Percentiles rank a stretch among this genome's conserved stretches.
These are phyloP conservation scores for Arachnopeziza araneosa DNA, from an alignment of 2,329 filamentous ascomycete species.

Conservation along the genomic window DNA sequence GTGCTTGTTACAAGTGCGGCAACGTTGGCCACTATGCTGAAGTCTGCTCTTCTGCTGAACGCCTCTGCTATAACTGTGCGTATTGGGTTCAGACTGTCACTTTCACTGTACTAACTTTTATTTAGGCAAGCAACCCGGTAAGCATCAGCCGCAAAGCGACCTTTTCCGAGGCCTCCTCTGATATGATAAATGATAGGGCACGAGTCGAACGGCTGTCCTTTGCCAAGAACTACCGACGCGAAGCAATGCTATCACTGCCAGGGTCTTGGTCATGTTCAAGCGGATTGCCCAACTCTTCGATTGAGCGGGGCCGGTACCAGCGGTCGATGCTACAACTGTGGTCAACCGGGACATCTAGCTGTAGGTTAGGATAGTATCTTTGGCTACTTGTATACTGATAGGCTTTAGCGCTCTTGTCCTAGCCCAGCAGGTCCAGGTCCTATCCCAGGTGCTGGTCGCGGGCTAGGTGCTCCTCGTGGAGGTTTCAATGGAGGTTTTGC, in stretches of 20 bases:
- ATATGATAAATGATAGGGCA: constrained; percentile 52
- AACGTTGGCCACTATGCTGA: constrained; percentile 78
- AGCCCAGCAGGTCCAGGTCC: constrained; percentile 56
- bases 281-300: constrained; percentile 94
- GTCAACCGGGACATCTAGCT: constrained; percentile 86
- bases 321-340: constrained; percentile 95
- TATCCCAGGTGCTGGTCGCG: constrained; percentile 50
- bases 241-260: constrained; percentile 99
- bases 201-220: constrained; percentile 95
- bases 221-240: constrained; percentile 92
- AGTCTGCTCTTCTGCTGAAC: constrained; percentile 96
- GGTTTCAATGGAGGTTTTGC: constrained; percentile 58
- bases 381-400: constrained; percentile 15
- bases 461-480: constrained; percentile 64
- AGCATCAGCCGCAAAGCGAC: constrained; percentile 17
- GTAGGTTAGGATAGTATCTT: constrained; percentile 43
- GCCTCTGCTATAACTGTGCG: constrained; percentile 99
- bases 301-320: constrained; percentile 76
- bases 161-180: constrained; percentile 9
- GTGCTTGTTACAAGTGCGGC: constrained; percentile 69
- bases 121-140: constrained; percentile 75
- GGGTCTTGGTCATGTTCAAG: constrained; percentile 95
- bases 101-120: not conserved
- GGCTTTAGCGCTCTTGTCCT: constrained; percentile 68
- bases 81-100: constrained; percentile 15